phyloP scores from a whole-genome alignment of 495 filamentous ascomycete genomes.

The Acidomyces sp. region DNA sequence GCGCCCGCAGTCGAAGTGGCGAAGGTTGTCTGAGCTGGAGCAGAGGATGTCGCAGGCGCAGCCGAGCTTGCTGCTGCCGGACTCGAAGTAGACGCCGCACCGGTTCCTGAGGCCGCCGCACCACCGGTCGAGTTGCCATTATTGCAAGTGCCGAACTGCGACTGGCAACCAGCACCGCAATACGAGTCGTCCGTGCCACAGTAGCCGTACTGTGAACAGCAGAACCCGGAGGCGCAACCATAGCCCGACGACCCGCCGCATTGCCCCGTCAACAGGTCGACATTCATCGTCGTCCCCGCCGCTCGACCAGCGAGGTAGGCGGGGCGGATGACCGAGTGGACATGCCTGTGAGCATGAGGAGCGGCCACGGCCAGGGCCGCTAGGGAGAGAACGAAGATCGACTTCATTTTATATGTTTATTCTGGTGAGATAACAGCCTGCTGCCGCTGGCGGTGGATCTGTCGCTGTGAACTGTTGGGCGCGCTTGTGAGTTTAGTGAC shows the following conservation, averaged over 20 bases:
- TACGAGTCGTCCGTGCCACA: slow-evolving; percentile 11
- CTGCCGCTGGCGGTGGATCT: neutral
- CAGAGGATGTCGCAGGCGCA: neutral
- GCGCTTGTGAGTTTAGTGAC: neutral
- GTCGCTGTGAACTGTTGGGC: neutral
- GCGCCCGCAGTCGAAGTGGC: neutral
- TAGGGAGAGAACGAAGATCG: slow-evolving; percentile 3
- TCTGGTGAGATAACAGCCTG: too few relatives aligned
- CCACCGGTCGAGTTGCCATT: neutral
- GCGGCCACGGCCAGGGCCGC: slow-evolving; percentile 1
- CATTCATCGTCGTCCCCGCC: neutral
- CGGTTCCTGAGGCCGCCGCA: too few relatives aligned
- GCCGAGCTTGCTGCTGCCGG: neutral
- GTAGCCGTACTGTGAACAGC: slow-evolving; percentile 17
- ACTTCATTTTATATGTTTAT: slow-evolving; percentile 3
- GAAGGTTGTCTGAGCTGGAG: neutral
- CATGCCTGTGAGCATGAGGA: neutral
- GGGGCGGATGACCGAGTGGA: slow-evolving; percentile 1
- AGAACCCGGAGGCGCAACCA: slow-evolving; percentile 10
- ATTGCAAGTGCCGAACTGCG: slow-evolving; percentile 6
- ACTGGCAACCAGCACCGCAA: slow-evolving; percentile 13
- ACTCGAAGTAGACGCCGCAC: neutral
- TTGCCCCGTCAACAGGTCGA: too few relatives aligned
- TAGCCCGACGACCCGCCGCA: slow-evolving; percentile 12
- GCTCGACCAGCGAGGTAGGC: neutral